phyloP scores from a whole-genome alignment of 2,329 filamentous ascomycete genomes.

The Diplodia sapinea region DNA sequence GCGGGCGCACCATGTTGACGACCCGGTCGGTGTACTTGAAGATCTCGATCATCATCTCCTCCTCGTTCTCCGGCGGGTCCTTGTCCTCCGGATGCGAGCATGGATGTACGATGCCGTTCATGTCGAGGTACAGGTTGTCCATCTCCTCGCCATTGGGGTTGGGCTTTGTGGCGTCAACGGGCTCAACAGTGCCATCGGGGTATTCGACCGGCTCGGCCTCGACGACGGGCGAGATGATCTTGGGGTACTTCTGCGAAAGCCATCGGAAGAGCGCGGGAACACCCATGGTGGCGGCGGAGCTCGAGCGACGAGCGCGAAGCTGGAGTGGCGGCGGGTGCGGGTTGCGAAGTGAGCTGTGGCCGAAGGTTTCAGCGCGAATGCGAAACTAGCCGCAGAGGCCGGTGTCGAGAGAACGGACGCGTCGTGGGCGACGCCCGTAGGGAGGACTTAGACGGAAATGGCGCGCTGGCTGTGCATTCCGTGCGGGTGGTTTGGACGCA shows the following conservation, averaged over 20 bases:
- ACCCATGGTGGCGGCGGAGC: conserved; percentile 70
- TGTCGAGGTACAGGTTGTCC: conserved; percentile 97
- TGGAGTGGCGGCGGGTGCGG: background rate
- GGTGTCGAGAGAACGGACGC: conserved; percentile 4
- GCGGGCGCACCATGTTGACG: conserved; percentile 96
- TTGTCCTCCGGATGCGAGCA: conserved; percentile 96
- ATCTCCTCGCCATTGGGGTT: conserved; percentile 99
- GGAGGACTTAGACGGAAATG: background rate
- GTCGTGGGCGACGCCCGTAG: conserved; percentile 25
- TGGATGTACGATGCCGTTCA: conserved; percentile 99
- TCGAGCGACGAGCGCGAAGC: background rate
- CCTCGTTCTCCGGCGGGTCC: conserved; percentile 88
- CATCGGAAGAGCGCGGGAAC: conserved; percentile 94
- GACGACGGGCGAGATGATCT: conserved; percentile 90
- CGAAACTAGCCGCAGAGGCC: conserved; percentile 6
- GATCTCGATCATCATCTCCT: conserved; percentile 99
- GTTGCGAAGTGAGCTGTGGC: background rate
- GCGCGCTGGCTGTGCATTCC: conserved; percentile 26
- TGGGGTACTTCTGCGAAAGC: conserved; percentile 96
- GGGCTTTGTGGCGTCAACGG: conserved; percentile 79
- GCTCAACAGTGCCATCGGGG: conserved; percentile 83
- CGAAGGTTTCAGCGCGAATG: conserved; percentile 5
- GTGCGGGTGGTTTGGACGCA: background rate
- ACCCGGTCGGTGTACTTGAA: conserved; percentile 99
- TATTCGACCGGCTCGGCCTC: conserved; percentile 77